Evolutionary conservation across 805 yeast species (phyloP).

Genomic region (Candida ficus): DNA sequence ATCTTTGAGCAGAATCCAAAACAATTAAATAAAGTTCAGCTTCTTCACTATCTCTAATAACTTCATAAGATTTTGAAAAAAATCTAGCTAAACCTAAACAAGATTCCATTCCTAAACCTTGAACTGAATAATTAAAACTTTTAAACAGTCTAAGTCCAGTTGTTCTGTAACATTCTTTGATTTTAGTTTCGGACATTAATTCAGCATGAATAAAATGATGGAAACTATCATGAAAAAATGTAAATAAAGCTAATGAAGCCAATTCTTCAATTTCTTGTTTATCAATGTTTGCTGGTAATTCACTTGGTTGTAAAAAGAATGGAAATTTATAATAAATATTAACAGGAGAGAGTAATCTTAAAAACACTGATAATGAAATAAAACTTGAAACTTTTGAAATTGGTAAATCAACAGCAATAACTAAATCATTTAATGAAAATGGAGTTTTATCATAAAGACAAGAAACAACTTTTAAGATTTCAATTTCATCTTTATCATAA

Average conservation of each 20-base stretch:
- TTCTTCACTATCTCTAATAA: constrained; percentile 27
- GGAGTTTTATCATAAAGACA: constrained; percentile 32
- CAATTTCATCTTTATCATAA: constrained; percentile 20
- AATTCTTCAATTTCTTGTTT: constrained; percentile 31
- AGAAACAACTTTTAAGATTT: constrained; percentile 36
- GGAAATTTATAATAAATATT: constrained; percentile 44
- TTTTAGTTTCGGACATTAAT: constrained; percentile 24
- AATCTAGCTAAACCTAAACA: constrained; percentile 18
- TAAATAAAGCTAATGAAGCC: constrained; percentile 31
- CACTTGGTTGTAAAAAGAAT: constrained; percentile 29
- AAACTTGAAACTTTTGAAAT: constrained; percentile 29
- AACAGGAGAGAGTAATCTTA: constrained; percentile 32
- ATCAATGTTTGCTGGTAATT: constrained; percentile 22
- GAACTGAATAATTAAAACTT: background rate
- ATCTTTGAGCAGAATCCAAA: constrained; percentile 38
- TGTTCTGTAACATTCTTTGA: constrained; percentile 29
- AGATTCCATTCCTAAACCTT: constrained; percentile 1
- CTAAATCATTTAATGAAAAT: constrained; percentile 33
- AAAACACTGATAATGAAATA: constrained; percentile 30
- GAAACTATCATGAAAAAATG: constrained; percentile 38
- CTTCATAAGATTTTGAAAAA: constrained; percentile 13
- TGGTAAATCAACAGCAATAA: constrained; percentile 32
- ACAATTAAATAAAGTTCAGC: constrained; percentile 32
- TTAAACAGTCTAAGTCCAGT: constrained; percentile 38
- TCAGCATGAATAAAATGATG: constrained; percentile 28